Evolutionary conservation across 306 rosid species (phyloP).

Genomic region (Abrus precatorius): DNA sequence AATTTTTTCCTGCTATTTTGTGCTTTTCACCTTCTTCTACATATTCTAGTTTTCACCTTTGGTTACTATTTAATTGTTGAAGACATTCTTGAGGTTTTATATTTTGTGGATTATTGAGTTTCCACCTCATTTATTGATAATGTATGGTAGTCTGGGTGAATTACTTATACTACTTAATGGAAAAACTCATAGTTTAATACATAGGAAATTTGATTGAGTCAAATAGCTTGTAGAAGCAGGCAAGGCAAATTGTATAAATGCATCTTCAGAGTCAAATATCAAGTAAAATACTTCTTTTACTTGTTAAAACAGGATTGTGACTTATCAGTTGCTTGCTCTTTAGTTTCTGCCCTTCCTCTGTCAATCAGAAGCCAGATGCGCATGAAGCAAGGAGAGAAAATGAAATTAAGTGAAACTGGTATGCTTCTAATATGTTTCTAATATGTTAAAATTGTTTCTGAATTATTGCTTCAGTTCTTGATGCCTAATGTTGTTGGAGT

Average conservation of each 20-base stretch:
- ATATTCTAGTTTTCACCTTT: slow-evolving; percentile 18
- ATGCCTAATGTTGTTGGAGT: neutral
- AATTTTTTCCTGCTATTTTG: slow-evolving; percentile 23
- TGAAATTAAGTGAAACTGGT: slow-evolving; percentile 63
- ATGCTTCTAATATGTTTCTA: slow-evolving; percentile 40
- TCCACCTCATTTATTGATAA: neutral
- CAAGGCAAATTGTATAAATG: slow-evolving; percentile 9
- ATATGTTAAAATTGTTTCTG: slow-evolving; percentile 26
- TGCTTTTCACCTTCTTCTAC: slow-evolving; percentile 34
- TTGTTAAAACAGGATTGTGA: slow-evolving; percentile 70
- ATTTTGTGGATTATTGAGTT: neutral
- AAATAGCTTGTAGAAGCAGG: slow-evolving; percentile 32
- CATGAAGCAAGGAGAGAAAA: slow-evolving; percentile 61
- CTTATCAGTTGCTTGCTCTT: slow-evolving; percentile 58
- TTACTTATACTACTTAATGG: neutral
- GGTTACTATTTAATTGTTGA: slow-evolving; percentile 26
- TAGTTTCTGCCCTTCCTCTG: slow-evolving; percentile 79
- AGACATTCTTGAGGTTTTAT: slow-evolving; percentile 32
- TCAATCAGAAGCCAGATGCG: slow-evolving; percentile 69
- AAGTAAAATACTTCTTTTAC: slow-evolving; percentile 44
- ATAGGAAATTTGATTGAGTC: slow-evolving; percentile 1
- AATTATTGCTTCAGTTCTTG: slow-evolving; percentile 22
- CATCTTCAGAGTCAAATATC: slow-evolving; percentile 15
- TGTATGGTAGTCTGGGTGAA: neutral
- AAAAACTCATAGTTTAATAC: slow-evolving; percentile 18